Base-by-base conservation (phyloP, 1,284 basidiomycete species). In the Puccinia sorghi region DNA sequence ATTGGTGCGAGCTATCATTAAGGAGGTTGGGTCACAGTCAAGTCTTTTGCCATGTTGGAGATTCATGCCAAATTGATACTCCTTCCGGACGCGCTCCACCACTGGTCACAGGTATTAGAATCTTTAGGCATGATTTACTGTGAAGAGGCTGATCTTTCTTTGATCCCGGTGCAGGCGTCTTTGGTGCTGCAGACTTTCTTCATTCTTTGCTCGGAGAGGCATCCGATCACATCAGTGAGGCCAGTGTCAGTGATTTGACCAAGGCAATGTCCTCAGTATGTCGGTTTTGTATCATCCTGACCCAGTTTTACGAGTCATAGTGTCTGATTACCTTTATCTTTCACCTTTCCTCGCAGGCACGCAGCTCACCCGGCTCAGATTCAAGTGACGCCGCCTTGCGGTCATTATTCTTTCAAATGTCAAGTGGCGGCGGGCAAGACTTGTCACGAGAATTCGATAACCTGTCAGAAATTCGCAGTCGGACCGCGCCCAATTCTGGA, bases 31-130 rank as follows among this genome's bases (percentile, higher is more conserved):
- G 93, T 0, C 86, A 93, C 83, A 83, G 85, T 1, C 86, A 94
- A 70, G 90, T 97, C 2, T 98, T 97, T 86, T 85, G 89, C 22
- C 94, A 98, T 83, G 92, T 97, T 50, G 94, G 94, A 9, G 90
- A 92, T 81, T 89, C 91, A 79, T 90, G 91, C 61, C 88, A 90
- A 61, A 87, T 97, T 37, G 90, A 90, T 79, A 90, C 92, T 41
- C 92, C 90, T 0, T 89, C 90, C 80, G 93, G 94, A 80, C 87
- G 86, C 84, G 92, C 94, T 32, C 89, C 91, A 1, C 93, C 93
- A 0, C 87, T 96, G 63, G 91, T 96, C n/a, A 96, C 94, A 1
- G 93, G 91, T 13, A 92, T 92, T 82, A 39, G n/a, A 39, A 61
- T 41, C 17, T 67, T 46, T 69, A 12, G 20, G 12, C 25, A n/a